Evolutionary conservation across 169 alveolate species (phyloP).

Genomic region (Plasmodium yoelii): DNA sequence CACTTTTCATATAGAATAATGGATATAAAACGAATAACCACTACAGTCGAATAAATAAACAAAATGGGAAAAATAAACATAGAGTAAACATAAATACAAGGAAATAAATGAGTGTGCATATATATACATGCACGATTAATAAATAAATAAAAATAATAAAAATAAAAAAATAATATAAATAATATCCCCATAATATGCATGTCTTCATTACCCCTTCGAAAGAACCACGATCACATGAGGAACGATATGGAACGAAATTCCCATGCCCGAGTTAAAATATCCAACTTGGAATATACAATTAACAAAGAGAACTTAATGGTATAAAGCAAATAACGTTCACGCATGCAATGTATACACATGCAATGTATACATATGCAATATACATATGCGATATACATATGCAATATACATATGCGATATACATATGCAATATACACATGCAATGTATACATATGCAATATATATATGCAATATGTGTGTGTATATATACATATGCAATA

Average conservation of each 20-base stretch:
- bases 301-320: slow-evolving; percentile 67
- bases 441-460: too few relatives aligned
- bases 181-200: background rate
- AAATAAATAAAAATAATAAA: background rate
- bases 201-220: slow-evolving; percentile 1
- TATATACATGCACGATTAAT: background rate
- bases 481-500: background rate
- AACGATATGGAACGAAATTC: slow-evolving; percentile 4
- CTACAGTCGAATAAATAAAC: slow-evolving; percentile 45
- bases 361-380: background rate
- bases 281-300: slow-evolving; percentile 70
- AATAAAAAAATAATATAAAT: background rate
- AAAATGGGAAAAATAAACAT: slow-evolving; percentile 11
- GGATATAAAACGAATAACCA: slow-evolving; percentile 29
- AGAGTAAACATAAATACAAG: slow-evolving; percentile 16
- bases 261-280: slow-evolving; percentile 39
- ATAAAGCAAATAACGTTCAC: background rate
- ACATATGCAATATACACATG: slow-evolving; percentile 1
- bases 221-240: slow-evolving; percentile 36
- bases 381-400: background rate
- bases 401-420: background rate
- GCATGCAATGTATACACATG: background rate
- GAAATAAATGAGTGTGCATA: background rate
- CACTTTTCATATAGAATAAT: slow-evolving; percentile 14
- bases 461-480: too few relatives aligned